Evolutionary conservation across 2,329 filamentous ascomycete species (phyloP).

Genomic region (Neophaeococcomyces aloes): DNA sequence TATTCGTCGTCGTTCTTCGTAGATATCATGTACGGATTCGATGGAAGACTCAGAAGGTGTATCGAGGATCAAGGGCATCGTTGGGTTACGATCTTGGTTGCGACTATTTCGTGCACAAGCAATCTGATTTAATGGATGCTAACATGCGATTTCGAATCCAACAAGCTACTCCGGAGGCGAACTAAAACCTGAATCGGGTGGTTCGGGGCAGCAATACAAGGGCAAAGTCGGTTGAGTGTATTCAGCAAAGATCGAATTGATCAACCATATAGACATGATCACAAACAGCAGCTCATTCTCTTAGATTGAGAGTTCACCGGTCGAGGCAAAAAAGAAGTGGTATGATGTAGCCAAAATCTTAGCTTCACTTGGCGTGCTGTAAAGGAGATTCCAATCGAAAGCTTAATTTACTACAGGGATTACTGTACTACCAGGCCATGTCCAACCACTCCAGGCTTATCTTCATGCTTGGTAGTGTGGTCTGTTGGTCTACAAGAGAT

Average conservation of each 20-base stretch:
- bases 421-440: neutral
- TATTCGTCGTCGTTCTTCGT: constrained; percentile 38
- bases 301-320: neutral
- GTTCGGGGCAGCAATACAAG: too few relatives aligned
- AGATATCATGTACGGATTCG: constrained; percentile 13
- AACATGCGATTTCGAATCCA: too few relatives aligned
- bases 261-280: too few relatives aligned
- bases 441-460: too few relatives aligned
- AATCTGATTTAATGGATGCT: neutral
- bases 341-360: constrained; percentile 3
- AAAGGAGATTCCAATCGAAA: constrained; percentile 3
- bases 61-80: constrained; percentile 23
- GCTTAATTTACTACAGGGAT: neutral
- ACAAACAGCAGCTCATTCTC: too few relatives aligned
- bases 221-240: too few relatives aligned
- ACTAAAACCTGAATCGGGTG: neutral
- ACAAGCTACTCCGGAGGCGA: neutral
- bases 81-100: neutral
- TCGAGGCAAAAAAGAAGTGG: neutral
- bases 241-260: too few relatives aligned
- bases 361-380: neutral
- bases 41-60: constrained; percentile 21
- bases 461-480: neutral
- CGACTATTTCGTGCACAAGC: neutral
- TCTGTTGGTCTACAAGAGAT: too few relatives aligned